Evolutionary conservation across 192 early-diverging fungal species (phyloP), one percentile per base, ranked within the genome.

Genomic region (Gaertneriomyces sp.): DNA sequence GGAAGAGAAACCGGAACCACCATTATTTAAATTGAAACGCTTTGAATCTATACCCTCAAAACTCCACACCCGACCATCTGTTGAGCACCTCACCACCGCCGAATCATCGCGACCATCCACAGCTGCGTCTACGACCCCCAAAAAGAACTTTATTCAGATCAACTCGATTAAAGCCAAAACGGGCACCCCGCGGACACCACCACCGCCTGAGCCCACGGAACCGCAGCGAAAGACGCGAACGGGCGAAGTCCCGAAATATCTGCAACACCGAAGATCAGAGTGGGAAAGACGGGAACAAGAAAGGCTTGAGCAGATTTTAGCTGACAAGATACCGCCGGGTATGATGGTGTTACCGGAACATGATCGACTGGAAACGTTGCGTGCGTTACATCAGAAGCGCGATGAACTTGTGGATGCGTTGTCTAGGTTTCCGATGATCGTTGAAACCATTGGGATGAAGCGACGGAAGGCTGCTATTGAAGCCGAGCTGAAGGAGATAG

Each of bases 221-320:
- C 53, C 63, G 5, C 61, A 56, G 53, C 60, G 61, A 57, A 70
- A 61, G 41, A 71, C 70, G 58, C 39, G 42, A 45, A 78, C 42
- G 14, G 83, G 83, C 0, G 75, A 81, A 58, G 59, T 85, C 40
- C 83, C 83, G 12, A 63, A 74, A 81, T 85, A 85, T 59, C 61
- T 85, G 47, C 63, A 82, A 6, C 69, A 85, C 47, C 71, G 83
- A 40, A 85, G 82, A 54, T 42, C 81, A 62, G 68, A 82, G 52
- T 85, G 83, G 83, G 83, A 80, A 6, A 61, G 75, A 62, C 53
- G 69, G 49, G 83, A 85, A 56, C 53, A 79, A 54, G 70, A 82
- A 20, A 57, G 79, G 46, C 47, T 79, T 55, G 14, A 55, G 10
- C 14, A 2, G 20, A 14, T 17, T 2, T 17, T 25, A 25, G 12